Evolutionary conservation across 1,139 yeast genomes (phyloP).

Genomic region (Hyphopichia khmerensis): DNA sequence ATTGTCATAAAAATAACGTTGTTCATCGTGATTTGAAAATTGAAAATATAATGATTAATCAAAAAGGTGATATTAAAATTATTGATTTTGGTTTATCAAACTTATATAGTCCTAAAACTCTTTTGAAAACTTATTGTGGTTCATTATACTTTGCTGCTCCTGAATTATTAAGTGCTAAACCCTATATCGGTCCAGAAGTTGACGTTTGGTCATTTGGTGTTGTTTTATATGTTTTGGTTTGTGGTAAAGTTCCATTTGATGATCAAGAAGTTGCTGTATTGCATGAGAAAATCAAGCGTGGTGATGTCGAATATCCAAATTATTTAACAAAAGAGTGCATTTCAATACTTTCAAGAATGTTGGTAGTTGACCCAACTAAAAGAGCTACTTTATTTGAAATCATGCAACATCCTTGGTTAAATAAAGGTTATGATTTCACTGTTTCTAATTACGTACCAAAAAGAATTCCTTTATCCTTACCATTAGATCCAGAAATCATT

Average conservation of each 20-base stretch:
- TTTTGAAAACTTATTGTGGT: slow-evolving; percentile 94
- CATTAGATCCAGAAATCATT: slow-evolving; percentile 70
- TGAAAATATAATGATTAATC: slow-evolving; percentile 93
- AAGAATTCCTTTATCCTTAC: slow-evolving; percentile 70
- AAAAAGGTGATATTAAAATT: slow-evolving; percentile 90
- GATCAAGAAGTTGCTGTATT: slow-evolving; percentile 90
- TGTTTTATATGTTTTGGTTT: slow-evolving; percentile 87
- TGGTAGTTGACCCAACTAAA: slow-evolving; percentile 81
- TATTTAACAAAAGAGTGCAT: slow-evolving; percentile 80
- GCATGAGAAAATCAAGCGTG: slow-evolving; percentile 92
- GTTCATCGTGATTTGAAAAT: slow-evolving; percentile 96
- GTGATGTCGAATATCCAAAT: slow-evolving; percentile 88
- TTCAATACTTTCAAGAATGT: slow-evolving; percentile 82
- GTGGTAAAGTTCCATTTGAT: slow-evolving; percentile 98
- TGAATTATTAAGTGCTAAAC: slow-evolving; percentile 86
- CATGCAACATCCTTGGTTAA: slow-evolving; percentile 92
- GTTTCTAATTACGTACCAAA: slow-evolving; percentile 74
- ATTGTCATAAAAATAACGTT: slow-evolving; percentile 89
- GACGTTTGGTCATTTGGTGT: slow-evolving; percentile 99
- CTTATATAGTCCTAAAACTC: slow-evolving; percentile 67
- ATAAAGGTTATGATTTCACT: slow-evolving; percentile 76
- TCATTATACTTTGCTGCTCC: slow-evolving; percentile 98
- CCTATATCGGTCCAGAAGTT: slow-evolving; percentile 95
- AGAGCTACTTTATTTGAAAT: slow-evolving; percentile 83
- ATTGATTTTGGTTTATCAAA: slow-evolving; percentile 96